phyloP scores from a whole-genome alignment of 495 filamentous ascomycete species.

The Hypoxylon rickii region DNA sequence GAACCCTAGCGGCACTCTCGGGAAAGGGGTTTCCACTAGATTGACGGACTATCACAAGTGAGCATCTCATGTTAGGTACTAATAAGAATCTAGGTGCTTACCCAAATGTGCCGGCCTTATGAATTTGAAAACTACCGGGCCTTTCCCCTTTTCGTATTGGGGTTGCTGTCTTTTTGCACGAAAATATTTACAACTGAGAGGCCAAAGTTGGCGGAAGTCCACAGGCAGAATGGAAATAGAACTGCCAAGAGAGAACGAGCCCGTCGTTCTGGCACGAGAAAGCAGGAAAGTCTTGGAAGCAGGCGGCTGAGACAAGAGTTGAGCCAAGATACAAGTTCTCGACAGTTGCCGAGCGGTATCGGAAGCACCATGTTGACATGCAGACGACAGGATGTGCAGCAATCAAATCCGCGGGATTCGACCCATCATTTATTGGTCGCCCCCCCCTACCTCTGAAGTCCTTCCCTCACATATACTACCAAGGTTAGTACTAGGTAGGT shows the following conservation, averaged over 20 bases:
- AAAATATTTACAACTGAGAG: too few species aligned
- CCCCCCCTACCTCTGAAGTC: background rate
- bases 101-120: background rate
- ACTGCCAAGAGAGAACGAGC: background rate
- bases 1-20: conserved; percentile 5
- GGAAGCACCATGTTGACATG: conserved; percentile 27
- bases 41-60: too few species aligned
- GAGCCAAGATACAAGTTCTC: background rate
- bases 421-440: conserved; percentile 15
- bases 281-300: background rate
- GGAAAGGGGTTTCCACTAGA: background rate
- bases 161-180: too few species aligned
- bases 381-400: background rate
- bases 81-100: conserved; percentile 13
- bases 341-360: conserved; percentile 30
- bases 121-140: background rate
- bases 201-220: too few species aligned
- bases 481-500: too few species aligned
- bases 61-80: background rate
- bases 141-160: too few species aligned
- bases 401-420: conserved; percentile 6
- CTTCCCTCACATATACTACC: background rate
- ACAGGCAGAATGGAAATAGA: background rate
- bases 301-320: background rate
- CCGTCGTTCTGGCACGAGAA: background rate